Conservation (phyloP, 805 yeast genomes). For the Ogataea angusta region DNA sequence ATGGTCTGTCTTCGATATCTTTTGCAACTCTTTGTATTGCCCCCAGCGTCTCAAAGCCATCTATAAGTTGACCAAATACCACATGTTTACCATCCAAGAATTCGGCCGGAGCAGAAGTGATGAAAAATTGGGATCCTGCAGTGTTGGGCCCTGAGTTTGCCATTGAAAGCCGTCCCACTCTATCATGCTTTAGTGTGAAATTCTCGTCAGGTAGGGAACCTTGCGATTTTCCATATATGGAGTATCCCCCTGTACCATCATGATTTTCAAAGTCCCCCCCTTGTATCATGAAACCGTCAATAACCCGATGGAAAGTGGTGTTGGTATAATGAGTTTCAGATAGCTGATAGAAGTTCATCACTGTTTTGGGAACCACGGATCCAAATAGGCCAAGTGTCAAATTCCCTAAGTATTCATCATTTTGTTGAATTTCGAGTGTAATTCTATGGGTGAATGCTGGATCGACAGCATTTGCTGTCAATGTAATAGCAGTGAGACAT, state of each 20-base stretch:
- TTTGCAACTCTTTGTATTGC: constrained; percentile 57
- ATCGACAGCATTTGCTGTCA: constrained; percentile 29
- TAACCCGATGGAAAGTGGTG: constrained; percentile 70
- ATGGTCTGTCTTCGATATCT: constrained; percentile 39
- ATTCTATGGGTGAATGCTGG: constrained; percentile 50
- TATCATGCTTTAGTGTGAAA: constrained; percentile 45
- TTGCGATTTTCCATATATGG: constrained; percentile 64
- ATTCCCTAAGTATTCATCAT: constrained; percentile 35
- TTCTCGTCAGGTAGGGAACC: constrained; percentile 70
- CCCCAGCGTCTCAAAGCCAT: constrained; percentile 62
- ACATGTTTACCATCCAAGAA: constrained; percentile 65
- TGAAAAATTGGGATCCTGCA: constrained; percentile 70
- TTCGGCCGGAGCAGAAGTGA: constrained; percentile 50
- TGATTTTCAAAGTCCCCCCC: constrained; percentile 78
- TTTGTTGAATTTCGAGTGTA: constrained; percentile 37
- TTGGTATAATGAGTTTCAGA: constrained; percentile 49
- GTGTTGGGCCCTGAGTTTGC: constrained; percentile 51
- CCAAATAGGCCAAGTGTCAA: constrained; percentile 65
- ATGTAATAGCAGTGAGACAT: neutral
- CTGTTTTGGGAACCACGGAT: constrained; percentile 60
- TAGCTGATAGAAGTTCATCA: constrained; percentile 52
- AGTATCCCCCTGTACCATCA: constrained; percentile 73
- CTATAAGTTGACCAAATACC: constrained; percentile 73
- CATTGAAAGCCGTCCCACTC: constrained; percentile 46
- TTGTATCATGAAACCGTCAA: constrained; percentile 73